A percentile compares a stretch with the other conserved stretches of the same genome.
Conservation (phyloP, 1,284 basidiomycete species). For the Schizophyllum amplum region DNA sequence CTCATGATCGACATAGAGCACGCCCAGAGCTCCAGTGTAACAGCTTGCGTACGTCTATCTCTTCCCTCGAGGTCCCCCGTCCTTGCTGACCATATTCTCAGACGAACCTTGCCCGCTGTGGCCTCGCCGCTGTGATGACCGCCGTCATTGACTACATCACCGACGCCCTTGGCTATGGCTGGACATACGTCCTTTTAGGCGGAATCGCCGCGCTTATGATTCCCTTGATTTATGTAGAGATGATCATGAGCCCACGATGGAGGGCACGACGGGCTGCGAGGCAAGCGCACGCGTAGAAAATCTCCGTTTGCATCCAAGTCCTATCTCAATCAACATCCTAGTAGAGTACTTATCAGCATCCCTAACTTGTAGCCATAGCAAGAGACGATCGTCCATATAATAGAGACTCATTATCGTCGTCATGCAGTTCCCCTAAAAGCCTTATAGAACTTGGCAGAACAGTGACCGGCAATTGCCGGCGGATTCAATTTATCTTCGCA, state of each 20-base stretch:
- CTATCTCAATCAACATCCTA: too few relatives aligned
- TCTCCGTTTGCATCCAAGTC: too few relatives aligned
- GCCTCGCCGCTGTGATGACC: background rate
- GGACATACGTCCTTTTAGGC: background rate
- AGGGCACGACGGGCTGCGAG: background rate
- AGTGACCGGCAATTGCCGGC: too few relatives aligned
- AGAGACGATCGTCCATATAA: too few relatives aligned
- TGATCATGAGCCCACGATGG: background rate
- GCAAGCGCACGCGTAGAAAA: background rate
- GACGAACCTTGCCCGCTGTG: background rate
- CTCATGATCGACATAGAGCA: background rate
- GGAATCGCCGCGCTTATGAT: background rate
- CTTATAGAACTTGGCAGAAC: too few relatives aligned
- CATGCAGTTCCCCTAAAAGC: too few relatives aligned
- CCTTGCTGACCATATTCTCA: background rate
- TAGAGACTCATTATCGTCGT: too few relatives aligned
- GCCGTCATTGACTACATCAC: background rate
- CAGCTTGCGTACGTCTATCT: background rate
- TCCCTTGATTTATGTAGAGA: background rate
- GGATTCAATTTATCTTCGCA: too few relatives aligned
- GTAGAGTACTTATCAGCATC: background rate
- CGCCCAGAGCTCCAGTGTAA: background rate
- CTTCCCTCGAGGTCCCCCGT: background rate
- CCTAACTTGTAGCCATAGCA: too few relatives aligned
- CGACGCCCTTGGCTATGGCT: background rate